Base-by-base conservation (phyloP, 345 rosid species). In the Diplotaxis tenuifolia region DNA sequence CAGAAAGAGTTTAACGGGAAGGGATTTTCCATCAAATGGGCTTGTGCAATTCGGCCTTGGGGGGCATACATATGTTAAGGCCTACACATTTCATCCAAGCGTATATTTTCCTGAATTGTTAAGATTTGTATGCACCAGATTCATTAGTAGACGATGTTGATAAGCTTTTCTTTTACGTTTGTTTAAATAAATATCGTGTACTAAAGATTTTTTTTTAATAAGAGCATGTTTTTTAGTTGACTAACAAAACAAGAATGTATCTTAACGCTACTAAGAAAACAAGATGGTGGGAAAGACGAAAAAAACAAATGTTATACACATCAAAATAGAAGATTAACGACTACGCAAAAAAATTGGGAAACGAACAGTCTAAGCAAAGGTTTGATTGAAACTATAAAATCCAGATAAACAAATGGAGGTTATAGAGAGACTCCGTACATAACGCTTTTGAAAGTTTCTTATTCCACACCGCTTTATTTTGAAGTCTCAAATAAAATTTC, bases 371-470 rank as follows among this genome's bases (percentile, higher is more conserved):
- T 62, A 67, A 68, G 62, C 50, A 62, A 60, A 36, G 53, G 45
- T 75, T 54, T 31, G 19, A 34, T 60, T 53, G 68, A 61, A 59
- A 60, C 49, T 21, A 9, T 9, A 52, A 68, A 60, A 49, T 67
- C 47, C 55, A 67, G n/a, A 62, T 72, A 55, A 57, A 76, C 82
- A 83, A 73, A 54, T 47, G 73, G 80, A 58, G 77, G 80, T 83
- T 84, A 70, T 79, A 72, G 71, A 74, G 76, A 68, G 4, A 52
- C 7, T 45, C 78, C 84, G 82, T 62, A 67, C 18, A 72, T 80
- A 80, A 76, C 81, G 86, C 82, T 65, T 68, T 68, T 75, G 82
- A 77, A 79, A 23, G 1, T 69, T 84, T 81, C 81, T 70, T 63
- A 75, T 67, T 78, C 78, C 28, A 52, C 68, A 59, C 72, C 81